Percentiles rank a stretch among this genome's conserved stretches.
Evolutionary conservation across 345 rosid species (phyloP).

Genomic region (Hypericum androsaemum): DNA sequence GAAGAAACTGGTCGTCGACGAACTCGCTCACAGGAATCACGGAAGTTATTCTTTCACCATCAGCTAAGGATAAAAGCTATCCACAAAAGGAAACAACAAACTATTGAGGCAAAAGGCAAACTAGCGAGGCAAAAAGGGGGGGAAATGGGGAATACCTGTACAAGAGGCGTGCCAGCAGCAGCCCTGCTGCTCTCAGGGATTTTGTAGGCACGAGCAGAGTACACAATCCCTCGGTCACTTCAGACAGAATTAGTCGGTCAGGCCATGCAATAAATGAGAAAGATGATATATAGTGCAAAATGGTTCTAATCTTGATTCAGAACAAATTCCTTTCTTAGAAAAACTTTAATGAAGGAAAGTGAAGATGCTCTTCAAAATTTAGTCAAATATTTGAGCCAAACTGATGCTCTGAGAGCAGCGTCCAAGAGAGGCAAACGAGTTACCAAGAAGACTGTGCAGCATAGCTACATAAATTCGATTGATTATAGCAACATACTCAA

Average conservation of each 20-base stretch:
- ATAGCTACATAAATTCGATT: no score
- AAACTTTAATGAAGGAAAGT: no score
- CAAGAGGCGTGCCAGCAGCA: slow-evolving; percentile 89
- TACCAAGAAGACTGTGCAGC: no score
- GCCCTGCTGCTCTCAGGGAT: slow-evolving; percentile 79
- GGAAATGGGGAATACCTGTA: slow-evolving; percentile 48
- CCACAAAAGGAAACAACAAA: slow-evolving; percentile 13
- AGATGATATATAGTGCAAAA: neutral
- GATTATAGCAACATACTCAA: no score
- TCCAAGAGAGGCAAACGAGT: no score
- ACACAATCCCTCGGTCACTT: slow-evolving; percentile 88
- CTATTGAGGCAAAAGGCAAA: slow-evolving; percentile 10
- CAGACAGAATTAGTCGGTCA: slow-evolving; percentile 12
- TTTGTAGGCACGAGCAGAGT: slow-evolving; percentile 89
- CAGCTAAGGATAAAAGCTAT: slow-evolving; percentile 78
- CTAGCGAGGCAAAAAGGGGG: slow-evolving; percentile 3
- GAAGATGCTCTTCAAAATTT: no score
- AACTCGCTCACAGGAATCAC: slow-evolving; percentile 84
- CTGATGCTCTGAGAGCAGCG: no score
- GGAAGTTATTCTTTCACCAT: slow-evolving; percentile 95
- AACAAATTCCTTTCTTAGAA: no score
- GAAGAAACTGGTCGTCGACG: slow-evolving; percentile 62
- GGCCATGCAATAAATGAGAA: neutral
- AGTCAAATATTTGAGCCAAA: no score
- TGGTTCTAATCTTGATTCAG: no score